phyloP scores from a whole-genome alignment of 2,329 filamentous ascomycete genomes.

The Colletotrichum paranaense region DNA sequence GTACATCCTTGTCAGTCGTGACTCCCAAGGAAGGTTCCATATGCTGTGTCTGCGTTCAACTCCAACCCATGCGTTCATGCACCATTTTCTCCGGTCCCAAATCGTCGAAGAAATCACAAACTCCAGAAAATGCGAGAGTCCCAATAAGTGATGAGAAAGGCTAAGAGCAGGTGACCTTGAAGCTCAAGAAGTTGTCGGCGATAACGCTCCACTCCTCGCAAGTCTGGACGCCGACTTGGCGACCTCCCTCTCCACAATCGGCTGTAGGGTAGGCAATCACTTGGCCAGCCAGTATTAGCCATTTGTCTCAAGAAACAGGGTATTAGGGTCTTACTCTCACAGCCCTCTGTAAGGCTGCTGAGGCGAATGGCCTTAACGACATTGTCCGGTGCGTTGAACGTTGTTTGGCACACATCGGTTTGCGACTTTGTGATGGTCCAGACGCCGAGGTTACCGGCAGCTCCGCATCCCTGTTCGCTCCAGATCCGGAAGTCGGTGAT shows the following conservation, averaged over 20 bases:
- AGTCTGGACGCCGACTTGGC: not conserved
- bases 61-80: not conserved
- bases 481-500: conserved; percentile 20
- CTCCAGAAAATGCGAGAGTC: not conserved
- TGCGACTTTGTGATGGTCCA: conserved; percentile 19
- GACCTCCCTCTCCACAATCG: not conserved
- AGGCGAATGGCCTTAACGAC: conserved; percentile 11
- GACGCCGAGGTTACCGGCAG: conserved; percentile 16
- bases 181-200: not conserved
- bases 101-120: not conserved
- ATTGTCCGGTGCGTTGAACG: not conserved
- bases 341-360: not conserved
- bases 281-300: not conserved
- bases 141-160: not conserved
- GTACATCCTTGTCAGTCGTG: not conserved
- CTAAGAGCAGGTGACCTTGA: not conserved
- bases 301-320: not conserved
- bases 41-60: not conserved
- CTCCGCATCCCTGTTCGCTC: conserved; percentile 15
- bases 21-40: not conserved
- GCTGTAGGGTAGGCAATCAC: conserved; percentile 7
- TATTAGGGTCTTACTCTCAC: not conserved
- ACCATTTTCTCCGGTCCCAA: not conserved
- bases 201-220: not conserved
- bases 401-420: conserved; percentile 1